Evolutionary conservation across 768 basidiomycete species (phyloP), one percentile per base, ranked within the genome.

Genomic region (Mycena belliarum): DNA sequence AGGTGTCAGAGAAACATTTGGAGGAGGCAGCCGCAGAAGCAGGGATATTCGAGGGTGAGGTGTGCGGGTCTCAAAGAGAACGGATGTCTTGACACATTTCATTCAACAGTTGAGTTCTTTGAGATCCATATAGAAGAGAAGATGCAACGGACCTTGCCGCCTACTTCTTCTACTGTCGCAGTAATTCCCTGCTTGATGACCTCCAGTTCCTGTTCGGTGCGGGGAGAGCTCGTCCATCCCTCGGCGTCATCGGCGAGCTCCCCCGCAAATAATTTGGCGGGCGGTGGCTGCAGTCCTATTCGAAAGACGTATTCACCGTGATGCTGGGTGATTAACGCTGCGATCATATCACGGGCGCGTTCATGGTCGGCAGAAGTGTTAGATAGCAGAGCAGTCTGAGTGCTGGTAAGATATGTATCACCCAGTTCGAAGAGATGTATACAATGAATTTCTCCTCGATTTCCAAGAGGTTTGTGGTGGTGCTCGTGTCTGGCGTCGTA

Each of bases 281-380:
- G 81, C 16, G 86, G 78, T 21, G 89, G 91, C 43, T 81, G 86
- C 49, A 77, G 68, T 53, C 92, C 92, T 69, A 93, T 79, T 64
- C 86, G 82, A 52, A 93, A 74, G 25, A 93, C 75, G 69, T 87
- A 87, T 70, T 94, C 91, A 16, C 91, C 91, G 55, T 80, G 79
- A 57, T 79, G 75, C 49, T 79, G 83, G 4, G 88, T 92, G 53
- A 93, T 73, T 33, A 91, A 73, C 7, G 78, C 77, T 21, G 91
- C 86, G 49, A 93, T 68, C 49, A 80, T 70, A 69, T 88, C 87
- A 41, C 85, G 83, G 14, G 87, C 89, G 32, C 69, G 64, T 46
- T 86, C 82, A 59, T 80, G 72, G 52, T 83, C 77, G 20, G 69
- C 65, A 12, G 72, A 64, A 45, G 72, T 64, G 25, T 73, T 69